phyloP scores from a whole-genome alignment of 2,329 filamentous ascomycete species.

The Calonectria hongkongensis region DNA sequence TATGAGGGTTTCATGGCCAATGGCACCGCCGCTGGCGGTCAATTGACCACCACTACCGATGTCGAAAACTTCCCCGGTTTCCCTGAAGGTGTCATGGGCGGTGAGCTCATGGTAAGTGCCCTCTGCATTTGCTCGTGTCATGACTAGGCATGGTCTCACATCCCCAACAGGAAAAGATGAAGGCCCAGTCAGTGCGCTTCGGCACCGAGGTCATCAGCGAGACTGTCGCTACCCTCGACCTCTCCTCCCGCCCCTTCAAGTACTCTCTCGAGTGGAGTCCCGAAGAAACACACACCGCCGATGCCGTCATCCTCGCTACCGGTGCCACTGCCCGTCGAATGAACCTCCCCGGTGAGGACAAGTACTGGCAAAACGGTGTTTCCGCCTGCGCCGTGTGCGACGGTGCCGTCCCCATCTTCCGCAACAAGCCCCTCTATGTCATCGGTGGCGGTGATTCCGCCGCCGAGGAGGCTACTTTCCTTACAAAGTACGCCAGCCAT shows the following conservation, averaged over 20 bases:
- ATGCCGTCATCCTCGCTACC: conserved; percentile 94
- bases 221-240: conserved; percentile 91
- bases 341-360: conserved; percentile 89
- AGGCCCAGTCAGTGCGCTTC: conserved; percentile 91
- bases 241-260: conserved; percentile 90
- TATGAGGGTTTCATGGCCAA: conserved; percentile 99
- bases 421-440: conserved; percentile 95
- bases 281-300: conserved; percentile 88
- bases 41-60: conserved; percentile 98
- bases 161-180: conserved; percentile 85
- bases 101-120: conserved; percentile 84
- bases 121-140: not conserved
- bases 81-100: conserved; percentile 89
- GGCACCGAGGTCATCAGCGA: conserved; percentile 95
- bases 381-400: conserved; percentile 98
- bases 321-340: conserved; percentile 93
- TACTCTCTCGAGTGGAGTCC: conserved; percentile 94
- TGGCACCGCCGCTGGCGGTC: conserved; percentile 95
- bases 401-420: conserved; percentile 96
- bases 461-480: conserved; percentile 96
- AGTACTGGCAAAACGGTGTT: conserved; percentile 98
- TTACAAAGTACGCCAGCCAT: conserved; percentile 97
- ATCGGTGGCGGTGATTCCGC: conserved; percentile 98
- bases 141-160: conserved; percentile 30
- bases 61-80: conserved; percentile 99